Conservation (phyloP, 139 green algal genomes). For the Micromonas pusilla region DNA sequence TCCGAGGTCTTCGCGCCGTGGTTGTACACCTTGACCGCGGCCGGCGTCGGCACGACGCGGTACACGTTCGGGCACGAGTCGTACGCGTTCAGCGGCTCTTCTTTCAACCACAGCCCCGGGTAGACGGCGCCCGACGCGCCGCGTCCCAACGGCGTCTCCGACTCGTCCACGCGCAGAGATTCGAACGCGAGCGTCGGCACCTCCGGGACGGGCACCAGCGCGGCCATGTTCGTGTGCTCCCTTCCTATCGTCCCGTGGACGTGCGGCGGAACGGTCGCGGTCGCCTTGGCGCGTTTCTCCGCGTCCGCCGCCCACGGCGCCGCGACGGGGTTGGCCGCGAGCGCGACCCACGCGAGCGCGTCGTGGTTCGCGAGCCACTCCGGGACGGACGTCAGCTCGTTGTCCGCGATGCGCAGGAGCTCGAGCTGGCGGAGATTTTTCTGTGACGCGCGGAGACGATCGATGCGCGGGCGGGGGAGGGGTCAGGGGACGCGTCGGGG, state of each 20-base stretch:
- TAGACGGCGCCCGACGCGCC: conserved; percentile 8
- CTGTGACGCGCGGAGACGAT: too few species aligned
- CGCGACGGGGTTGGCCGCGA: conserved; percentile 20
- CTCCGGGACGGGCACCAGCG: too few species aligned
- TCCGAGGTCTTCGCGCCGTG: conserved; percentile 10
- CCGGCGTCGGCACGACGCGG: too few species aligned
- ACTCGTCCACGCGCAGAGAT: conserved; percentile 1
- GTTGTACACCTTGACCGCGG: conserved; percentile 24
- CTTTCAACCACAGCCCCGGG: too few species aligned
- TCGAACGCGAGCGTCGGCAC: too few species aligned
- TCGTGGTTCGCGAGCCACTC: not conserved
- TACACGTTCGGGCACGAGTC: too few species aligned
- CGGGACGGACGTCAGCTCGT: not conserved
- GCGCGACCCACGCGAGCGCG: conserved; percentile 11
- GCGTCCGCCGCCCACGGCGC: not conserved
- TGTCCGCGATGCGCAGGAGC: conserved; percentile 14
- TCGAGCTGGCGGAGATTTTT: conserved; percentile 8
- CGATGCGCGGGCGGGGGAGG: too few species aligned
- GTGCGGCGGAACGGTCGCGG: not conserved
- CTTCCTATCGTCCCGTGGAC: too few species aligned
- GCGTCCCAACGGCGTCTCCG: not conserved
- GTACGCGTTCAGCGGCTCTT: too few species aligned
- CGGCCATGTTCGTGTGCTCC: too few species aligned
- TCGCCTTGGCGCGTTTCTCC: not conserved
- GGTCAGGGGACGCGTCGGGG: too few species aligned